Conservation (phyloP, 2,329 filamentous ascomycete genomes). For the Ophiosphaerella narmari region DNA sequence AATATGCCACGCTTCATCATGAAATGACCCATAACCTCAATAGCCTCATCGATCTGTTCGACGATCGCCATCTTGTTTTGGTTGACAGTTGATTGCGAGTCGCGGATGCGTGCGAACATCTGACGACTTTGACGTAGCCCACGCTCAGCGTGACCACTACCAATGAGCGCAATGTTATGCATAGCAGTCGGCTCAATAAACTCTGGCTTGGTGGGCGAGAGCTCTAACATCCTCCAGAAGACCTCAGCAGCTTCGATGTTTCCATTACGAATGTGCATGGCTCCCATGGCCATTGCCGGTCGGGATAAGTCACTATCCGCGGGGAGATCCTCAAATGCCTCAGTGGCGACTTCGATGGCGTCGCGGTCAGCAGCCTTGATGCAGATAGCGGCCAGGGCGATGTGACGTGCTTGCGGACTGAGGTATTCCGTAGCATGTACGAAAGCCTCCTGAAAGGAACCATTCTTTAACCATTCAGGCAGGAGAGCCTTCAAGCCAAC, state of each 20-base stretch:
- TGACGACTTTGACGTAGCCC: conserved; percentile 77
- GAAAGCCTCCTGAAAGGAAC: conserved; percentile 74
- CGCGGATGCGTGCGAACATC: conserved; percentile 85
- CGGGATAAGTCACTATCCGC: conserved; percentile 50
- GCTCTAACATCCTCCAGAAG: conserved; percentile 77
- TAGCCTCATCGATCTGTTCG: conserved; percentile 85
- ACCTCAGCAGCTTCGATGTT: conserved; percentile 76
- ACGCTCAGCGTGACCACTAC: conserved; percentile 81
- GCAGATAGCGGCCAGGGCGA: conserved; percentile 74
- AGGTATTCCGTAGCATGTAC: conserved; percentile 69
- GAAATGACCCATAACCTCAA: conserved; percentile 69
- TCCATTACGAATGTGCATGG: conserved; percentile 81
- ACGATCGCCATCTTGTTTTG: conserved; percentile 60
- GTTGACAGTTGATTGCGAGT: conserved; percentile 56
- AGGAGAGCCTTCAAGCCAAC: conserved; percentile 78
- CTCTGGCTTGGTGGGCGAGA: conserved; percentile 63
- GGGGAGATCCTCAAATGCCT: conserved; percentile 57
- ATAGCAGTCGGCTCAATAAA: conserved; percentile 89
- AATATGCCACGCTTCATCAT: conserved; percentile 58
- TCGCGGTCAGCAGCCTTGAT: conserved; percentile 79
- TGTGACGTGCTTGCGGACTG: conserved; percentile 61
- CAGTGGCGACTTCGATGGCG: conserved; percentile 68
- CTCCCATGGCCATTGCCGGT: conserved; percentile 80
- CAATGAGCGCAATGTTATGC: conserved; percentile 87
- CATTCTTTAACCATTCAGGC: conserved; percentile 72